Evolutionary conservation across 176 grass and related monocot genomes (phyloP).

Genomic region (Cocos nucifera): DNA sequence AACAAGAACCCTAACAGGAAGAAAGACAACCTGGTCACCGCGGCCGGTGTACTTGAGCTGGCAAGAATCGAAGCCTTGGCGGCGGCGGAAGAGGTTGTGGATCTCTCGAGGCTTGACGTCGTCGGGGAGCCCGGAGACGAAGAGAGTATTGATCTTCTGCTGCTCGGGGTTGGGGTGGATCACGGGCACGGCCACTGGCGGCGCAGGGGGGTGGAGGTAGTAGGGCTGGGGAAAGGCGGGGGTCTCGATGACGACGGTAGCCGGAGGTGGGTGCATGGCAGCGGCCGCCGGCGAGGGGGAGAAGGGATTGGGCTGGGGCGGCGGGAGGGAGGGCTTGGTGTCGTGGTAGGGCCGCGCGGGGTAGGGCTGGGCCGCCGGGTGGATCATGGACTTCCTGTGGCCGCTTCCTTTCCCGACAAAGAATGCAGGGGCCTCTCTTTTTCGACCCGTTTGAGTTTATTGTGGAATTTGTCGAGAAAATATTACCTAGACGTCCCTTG

Average conservation of each 20-base stretch:
- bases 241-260: slow-evolving; percentile 6
- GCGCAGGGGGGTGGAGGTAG: slow-evolving; percentile 1
- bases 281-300: background rate
- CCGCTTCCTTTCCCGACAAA: too few species aligned
- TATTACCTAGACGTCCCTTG: too few species aligned
- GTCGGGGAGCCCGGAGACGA: slow-evolving; percentile 65
- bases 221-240: slow-evolving; percentile 8
- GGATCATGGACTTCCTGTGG: too few species aligned
- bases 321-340: slow-evolving; percentile 10
- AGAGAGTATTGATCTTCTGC: slow-evolving; percentile 52
- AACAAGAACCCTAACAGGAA: background rate
- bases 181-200: background rate
- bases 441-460: too few species aligned
- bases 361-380: too few species aligned
- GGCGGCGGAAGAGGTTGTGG: slow-evolving; percentile 83
- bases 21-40: slow-evolving; percentile 51
- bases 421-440: too few species aligned
- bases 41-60: slow-evolving; percentile 88
- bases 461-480: too few species aligned
- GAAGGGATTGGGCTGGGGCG: background rate
- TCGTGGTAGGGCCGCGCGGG: slow-evolving; percentile 14
- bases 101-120: slow-evolving; percentile 85
- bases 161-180: slow-evolving; percentile 26
- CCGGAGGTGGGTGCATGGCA: background rate
- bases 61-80: slow-evolving; percentile 76